Percentiles rank a stretch among this genome's conserved stretches.
phyloP scores from a whole-genome alignment of 2,329 filamentous ascomycete species.

The Fusarium zealandicum region DNA sequence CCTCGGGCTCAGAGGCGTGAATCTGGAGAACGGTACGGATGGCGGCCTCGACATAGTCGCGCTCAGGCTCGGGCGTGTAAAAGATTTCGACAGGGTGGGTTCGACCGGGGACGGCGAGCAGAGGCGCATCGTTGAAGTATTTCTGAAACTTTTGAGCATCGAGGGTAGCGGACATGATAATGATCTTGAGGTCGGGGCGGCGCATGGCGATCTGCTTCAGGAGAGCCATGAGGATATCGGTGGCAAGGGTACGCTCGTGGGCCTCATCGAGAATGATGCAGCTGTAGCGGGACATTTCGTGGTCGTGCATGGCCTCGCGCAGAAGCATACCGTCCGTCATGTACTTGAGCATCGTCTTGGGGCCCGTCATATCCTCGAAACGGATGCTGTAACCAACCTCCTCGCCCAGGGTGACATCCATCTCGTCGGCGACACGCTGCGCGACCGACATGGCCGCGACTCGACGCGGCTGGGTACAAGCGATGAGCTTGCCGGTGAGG shows the following conservation, averaged over 20 bases:
- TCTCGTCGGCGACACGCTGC: constrained; percentile 95
- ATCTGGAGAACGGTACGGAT: constrained; percentile 96
- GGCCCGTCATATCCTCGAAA: constrained; percentile 93
- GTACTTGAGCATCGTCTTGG: constrained; percentile 94
- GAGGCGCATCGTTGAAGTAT: constrained; percentile 93
- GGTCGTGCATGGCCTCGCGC: constrained; percentile 95
- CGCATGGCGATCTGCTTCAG: constrained; percentile 87
- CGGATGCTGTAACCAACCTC: constrained; percentile 99
- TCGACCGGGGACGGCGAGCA: constrained; percentile 92
- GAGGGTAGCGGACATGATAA: constrained; percentile 98
- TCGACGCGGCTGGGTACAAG: constrained; percentile 96
- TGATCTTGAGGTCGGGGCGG: constrained; percentile 91
- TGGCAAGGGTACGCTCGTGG: constrained; percentile 95
- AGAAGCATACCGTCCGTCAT: constrained; percentile 99
- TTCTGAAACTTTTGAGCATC: constrained; percentile 98
- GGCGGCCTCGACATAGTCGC: constrained; percentile 95
- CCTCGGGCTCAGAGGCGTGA: constrained; percentile 89
- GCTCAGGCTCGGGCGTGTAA: constrained; percentile 95
- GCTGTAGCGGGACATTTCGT: constrained; percentile 89
- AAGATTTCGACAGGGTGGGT: constrained; percentile 98
- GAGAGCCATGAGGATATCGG: constrained; percentile 96
- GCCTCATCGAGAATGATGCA: constrained; percentile 99
- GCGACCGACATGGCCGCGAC: constrained; percentile 99
- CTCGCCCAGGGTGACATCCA: constrained; percentile 90
- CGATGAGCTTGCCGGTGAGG: constrained; percentile 84